Evolutionary conservation across 176 grass and related monocot species (phyloP).

Genomic region (Phoenix roebelenii): DNA sequence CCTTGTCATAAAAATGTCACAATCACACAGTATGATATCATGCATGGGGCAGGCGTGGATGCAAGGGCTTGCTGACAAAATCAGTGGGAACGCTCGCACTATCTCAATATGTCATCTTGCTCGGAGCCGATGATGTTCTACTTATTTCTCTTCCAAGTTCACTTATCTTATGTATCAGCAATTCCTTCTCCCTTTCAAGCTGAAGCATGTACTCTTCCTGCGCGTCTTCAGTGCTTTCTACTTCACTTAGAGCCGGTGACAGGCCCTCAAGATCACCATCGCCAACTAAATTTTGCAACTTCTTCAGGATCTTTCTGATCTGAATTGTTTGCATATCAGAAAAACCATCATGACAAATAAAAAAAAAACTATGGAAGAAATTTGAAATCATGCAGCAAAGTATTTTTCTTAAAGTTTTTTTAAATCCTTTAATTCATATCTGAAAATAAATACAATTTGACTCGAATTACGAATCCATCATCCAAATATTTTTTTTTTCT

Average conservation of each 20-base stretch:
- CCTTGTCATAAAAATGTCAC: not conserved
- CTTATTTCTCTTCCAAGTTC: slow-evolving; percentile 65
- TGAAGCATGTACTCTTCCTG: slow-evolving; percentile 57
- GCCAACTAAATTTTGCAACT: slow-evolving; percentile 39
- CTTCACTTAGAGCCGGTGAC: slow-evolving; percentile 45
- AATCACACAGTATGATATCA: not conserved
- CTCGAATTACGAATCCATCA: too few species aligned
- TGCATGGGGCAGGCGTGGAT: too few species aligned
- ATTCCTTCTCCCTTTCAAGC: slow-evolving; percentile 66
- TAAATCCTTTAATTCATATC: too few species aligned
- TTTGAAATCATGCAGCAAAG: too few species aligned
- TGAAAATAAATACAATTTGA: too few species aligned
- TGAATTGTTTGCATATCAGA: slow-evolving; percentile 2
- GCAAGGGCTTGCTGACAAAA: too few species aligned
- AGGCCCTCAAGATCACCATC: slow-evolving; percentile 68
- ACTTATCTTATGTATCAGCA: slow-evolving; percentile 36
- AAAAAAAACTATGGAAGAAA: too few species aligned
- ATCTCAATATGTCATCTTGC: slow-evolving; percentile 30
- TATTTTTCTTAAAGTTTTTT: too few species aligned
- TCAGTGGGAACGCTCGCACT: too few species aligned
- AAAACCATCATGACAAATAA: not conserved
- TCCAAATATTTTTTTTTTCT: too few species aligned
- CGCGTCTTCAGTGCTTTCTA: slow-evolving; percentile 49
- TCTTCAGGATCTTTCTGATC: slow-evolving; percentile 63
- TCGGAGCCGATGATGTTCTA: slow-evolving; percentile 51